These are phyloP conservation scores for Mallotus repandus DNA, from an alignment of 441 rosid genomes.

Conservation along the genomic window DNA sequence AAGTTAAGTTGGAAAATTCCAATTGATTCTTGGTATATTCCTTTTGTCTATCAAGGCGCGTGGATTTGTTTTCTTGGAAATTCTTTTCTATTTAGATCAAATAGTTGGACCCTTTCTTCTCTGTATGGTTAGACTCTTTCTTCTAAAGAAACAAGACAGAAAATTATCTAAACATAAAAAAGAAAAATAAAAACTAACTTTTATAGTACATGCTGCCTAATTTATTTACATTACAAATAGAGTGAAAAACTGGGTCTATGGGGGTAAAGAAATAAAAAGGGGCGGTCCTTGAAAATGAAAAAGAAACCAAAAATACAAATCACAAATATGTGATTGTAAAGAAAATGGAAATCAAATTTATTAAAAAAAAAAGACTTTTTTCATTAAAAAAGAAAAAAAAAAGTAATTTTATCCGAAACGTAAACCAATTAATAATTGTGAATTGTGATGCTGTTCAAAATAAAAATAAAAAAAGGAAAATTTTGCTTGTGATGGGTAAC, in stretches of 20 bases:
- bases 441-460: too few relatives aligned
- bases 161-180: too few relatives aligned
- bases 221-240: too few relatives aligned
- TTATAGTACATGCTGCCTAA: too few relatives aligned
- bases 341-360: background rate
- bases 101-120: background rate
- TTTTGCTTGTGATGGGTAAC: too few relatives aligned
- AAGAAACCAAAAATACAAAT: background rate
- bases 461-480: too few relatives aligned
- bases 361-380: too few relatives aligned
- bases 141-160: background rate
- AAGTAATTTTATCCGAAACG: too few relatives aligned
- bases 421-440: too few relatives aligned
- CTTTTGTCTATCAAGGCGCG: background rate
- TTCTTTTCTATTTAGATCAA: background rate
- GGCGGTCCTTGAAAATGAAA: background rate
- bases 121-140: background rate
- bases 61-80: conserved; percentile 6
- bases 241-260: background rate
- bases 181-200: too few relatives aligned
- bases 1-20: background rate
- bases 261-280: background rate
- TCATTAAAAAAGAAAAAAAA: too few relatives aligned
- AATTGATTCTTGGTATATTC: background rate
- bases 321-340: background rate